Evolutionary conservation across 345 rosid species (phyloP).

Genomic region (Turnera subulata): DNA sequence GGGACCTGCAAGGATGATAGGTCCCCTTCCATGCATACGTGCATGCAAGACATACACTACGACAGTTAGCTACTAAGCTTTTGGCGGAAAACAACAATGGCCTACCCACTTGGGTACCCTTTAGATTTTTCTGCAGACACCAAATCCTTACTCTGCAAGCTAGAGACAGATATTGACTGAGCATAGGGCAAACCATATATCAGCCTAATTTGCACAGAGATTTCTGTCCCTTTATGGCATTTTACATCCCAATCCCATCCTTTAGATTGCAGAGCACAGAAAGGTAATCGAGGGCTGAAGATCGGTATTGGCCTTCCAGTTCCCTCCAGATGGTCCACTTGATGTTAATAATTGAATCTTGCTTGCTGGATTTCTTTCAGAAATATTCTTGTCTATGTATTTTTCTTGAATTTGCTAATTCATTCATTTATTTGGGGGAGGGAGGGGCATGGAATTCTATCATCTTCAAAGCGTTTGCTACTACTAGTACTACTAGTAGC

Average conservation of each 20-base stretch:
- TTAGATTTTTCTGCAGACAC: slow-evolving; percentile 33
- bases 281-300: slow-evolving; percentile 3
- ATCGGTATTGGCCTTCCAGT: not conserved
- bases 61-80: slow-evolving; percentile 15
- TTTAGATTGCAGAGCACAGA: not conserved
- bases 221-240: slow-evolving; percentile 20
- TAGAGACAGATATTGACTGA: slow-evolving; percentile 29
- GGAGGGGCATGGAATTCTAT: no score
- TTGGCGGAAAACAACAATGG: slow-evolving; percentile 15
- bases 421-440: no score
- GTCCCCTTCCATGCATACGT: slow-evolving; percentile 24
- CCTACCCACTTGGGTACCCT: slow-evolving; percentile 39
- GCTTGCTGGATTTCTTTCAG: no score
- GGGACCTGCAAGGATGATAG: slow-evolving; percentile 11
- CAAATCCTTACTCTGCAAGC: slow-evolving; percentile 32
- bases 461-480: no score
- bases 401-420: no score
- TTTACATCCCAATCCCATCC: slow-evolving; percentile 10
- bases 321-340: slow-evolving; percentile 16
- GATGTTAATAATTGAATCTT: slow-evolving; percentile 20
- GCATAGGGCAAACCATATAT: slow-evolving; percentile 19
- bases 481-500: no score
- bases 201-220: slow-evolving; percentile 10
- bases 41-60: slow-evolving; percentile 17
- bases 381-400: no score